phyloP scores from a whole-genome alignment of 2,329 filamentous ascomycete species.

The Fusarium sp. region DNA sequence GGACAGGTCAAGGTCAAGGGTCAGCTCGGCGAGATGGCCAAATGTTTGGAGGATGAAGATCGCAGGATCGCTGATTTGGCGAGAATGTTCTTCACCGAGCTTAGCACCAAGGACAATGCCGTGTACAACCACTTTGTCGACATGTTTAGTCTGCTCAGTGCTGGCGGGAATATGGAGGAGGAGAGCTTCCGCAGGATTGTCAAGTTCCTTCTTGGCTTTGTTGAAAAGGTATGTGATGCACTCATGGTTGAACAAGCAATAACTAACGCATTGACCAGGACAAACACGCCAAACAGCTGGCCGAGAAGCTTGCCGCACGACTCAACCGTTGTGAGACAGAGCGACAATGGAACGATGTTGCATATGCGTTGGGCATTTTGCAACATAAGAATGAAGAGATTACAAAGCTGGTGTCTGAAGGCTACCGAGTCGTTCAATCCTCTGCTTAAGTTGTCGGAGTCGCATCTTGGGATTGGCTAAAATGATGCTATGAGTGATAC shows the following conservation, averaged over 20 bases:
- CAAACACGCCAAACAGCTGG: conserved; percentile 94
- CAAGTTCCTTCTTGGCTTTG: conserved; percentile 92
- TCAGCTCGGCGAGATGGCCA: conserved; percentile 98
- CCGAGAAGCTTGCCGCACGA: conserved; percentile 90
- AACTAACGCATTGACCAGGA: conserved; percentile 67
- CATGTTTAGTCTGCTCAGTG: conserved; percentile 94
- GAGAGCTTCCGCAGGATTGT: conserved; percentile 88
- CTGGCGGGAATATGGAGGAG: conserved; percentile 82
- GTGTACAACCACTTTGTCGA: conserved; percentile 99
- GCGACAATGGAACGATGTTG: conserved; percentile 96
- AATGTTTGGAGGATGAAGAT: conserved; percentile 96
- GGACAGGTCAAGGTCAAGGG: conserved; percentile 99
- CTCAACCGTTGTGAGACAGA: conserved; percentile 89
- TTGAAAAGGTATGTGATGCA: conserved; percentile 82
- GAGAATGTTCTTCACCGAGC: conserved; percentile 97
- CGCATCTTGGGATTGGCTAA: conserved; percentile 27
- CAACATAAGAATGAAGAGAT: conserved; percentile 96
- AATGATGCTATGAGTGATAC: conserved; percentile 41
- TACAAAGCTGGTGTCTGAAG: conserved; percentile 77
- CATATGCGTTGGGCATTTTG: conserved; percentile 87
- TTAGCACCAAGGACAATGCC: conserved; percentile 97
- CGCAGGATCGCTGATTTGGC: conserved; percentile 93
- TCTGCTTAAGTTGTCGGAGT: conserved; percentile 56
- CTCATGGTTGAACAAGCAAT: neutral
- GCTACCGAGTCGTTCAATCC: conserved; percentile 77